phyloP scores from a whole-genome alignment of 176 grass and related monocot species.

The Alopecurus myosuroides region DNA sequence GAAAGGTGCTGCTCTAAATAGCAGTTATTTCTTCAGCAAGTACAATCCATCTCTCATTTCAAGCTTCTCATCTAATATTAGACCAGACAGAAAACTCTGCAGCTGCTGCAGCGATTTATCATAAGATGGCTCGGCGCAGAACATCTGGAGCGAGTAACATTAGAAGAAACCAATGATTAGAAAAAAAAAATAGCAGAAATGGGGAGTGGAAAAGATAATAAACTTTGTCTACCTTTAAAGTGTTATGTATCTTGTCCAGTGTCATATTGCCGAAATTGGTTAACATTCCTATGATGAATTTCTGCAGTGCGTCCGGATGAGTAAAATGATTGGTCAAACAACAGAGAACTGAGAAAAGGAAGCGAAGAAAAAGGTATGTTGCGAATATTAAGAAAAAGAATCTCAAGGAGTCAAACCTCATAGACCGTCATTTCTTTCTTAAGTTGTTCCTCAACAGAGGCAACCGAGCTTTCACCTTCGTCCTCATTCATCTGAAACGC shows the following conservation, averaged over 20 bases:
- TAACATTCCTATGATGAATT: constrained; percentile 93
- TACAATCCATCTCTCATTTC: constrained; percentile 83
- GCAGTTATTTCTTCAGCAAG: constrained; percentile 49
- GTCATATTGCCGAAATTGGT: constrained; percentile 93
- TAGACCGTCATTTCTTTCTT: constrained; percentile 97
- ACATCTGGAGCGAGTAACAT: constrained; percentile 59
- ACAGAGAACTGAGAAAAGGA: not conserved
- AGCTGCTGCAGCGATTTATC: constrained; percentile 93
- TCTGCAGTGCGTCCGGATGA: constrained; percentile 44
- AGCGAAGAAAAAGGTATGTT: not conserved
- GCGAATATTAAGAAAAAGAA: not conserved
- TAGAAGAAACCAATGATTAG: not conserved
- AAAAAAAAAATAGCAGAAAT: not conserved
- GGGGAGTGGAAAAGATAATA: not conserved
- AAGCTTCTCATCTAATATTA: constrained; percentile 80
- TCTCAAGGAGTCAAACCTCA: constrained; percentile 54
- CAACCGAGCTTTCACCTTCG: constrained; percentile 82
- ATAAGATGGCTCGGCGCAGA: constrained; percentile 90
- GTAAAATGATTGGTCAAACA: constrained; percentile 7
- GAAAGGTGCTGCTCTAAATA: not conserved
- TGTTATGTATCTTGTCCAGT: constrained; percentile 94
- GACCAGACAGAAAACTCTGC: constrained; percentile 83
- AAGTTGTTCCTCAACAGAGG: constrained; percentile 89
- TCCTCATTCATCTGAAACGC: constrained; percentile 69
- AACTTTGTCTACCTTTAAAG: constrained; percentile 59